A percentile compares a stretch with the other conserved stretches of the same genome.
Conservation (phyloP, 176 grass and related monocot species). For the Rhynchospora pubera region DNA sequence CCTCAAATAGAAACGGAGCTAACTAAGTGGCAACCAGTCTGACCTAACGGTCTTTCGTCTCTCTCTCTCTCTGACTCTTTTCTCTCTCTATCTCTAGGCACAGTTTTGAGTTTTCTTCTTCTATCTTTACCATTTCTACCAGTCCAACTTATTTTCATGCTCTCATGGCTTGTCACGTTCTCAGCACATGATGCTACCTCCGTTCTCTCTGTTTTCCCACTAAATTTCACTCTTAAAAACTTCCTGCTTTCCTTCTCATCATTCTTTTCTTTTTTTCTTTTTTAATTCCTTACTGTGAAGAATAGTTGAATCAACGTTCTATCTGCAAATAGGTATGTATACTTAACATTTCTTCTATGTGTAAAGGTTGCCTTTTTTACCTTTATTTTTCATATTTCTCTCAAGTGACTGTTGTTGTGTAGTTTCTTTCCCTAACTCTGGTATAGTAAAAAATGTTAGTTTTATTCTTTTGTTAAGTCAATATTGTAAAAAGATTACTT, state of each 20-base stretch:
- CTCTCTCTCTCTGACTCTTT: not conserved
- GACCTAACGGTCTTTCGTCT: constrained; percentile 13
- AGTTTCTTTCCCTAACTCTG: not conserved
- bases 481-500: not conserved
- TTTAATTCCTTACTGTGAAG: not conserved
- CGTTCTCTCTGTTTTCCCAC: not conserved
- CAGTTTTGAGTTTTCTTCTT: not conserved
- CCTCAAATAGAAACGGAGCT: not conserved
- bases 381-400: not conserved
- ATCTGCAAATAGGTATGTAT: not conserved
- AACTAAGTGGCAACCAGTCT: constrained; percentile 12
- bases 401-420: not conserved
- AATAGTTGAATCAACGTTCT: not conserved
- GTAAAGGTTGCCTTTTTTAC: not conserved
- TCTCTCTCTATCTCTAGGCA: not conserved
- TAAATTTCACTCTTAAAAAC: not conserved
- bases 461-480: not conserved
- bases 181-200: not conserved
- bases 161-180: constrained; percentile 12
- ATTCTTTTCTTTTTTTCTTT: not conserved
- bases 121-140: not conserved
- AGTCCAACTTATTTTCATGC: not conserved
- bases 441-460: not conserved
- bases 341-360: not conserved
- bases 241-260: not conserved